Base-by-base conservation (phyloP, 2,329 filamentous ascomycete species). In the Penicillium psychrosexuale region DNA sequence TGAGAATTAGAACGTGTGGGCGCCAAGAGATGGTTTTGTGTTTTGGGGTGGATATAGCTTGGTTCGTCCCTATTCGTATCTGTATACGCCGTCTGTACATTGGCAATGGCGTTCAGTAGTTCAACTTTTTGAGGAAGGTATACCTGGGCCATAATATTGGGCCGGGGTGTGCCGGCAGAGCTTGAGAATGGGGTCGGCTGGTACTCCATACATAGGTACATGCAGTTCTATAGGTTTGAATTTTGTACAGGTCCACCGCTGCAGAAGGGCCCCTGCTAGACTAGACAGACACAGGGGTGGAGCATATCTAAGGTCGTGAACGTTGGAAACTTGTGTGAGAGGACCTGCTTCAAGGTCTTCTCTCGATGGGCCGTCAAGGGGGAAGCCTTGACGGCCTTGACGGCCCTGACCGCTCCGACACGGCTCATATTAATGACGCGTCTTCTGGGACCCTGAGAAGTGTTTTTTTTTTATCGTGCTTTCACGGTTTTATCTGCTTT, bases 131-230 rank as follows among this genome's bases (percentile, higher is more conserved):
- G 28, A 27, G 42, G 36, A 48, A 45, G 40, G 36, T 38, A 19
- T 50, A 31, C 24, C 30, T 38, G 30, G 33, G 22, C 37, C 13
- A 31, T 12, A 27, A 37, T 53, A 49, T 47, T 47, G 24, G 39
- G 40, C 58, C 60, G 61, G 55, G 56, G 51, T 27, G 59, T 53
- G 61, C 59, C 59, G 61, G 61, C 61, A 59, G 50, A 55, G 50
- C 46, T 45, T 40, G 24, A 54, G 15, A 28, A 28, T 39, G 15
- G 22, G 27, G 52, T 57, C 53, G 40, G 37, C 19, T 40, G 19
- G 19, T 19, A 19, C 19, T 19, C 19, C 19, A 19, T 19, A n/a
- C n/a, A n/a, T n/a, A n/a, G n/a, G n/a, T n/a, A n/a, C n/a, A n/a
- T 37, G 42, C 40, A 55, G 61, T 19, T 12, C 19, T 43, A 17